Evolutionary conservation across 257 asterid genomes (phyloP).

Genomic region (Prunella vulgaris): DNA sequence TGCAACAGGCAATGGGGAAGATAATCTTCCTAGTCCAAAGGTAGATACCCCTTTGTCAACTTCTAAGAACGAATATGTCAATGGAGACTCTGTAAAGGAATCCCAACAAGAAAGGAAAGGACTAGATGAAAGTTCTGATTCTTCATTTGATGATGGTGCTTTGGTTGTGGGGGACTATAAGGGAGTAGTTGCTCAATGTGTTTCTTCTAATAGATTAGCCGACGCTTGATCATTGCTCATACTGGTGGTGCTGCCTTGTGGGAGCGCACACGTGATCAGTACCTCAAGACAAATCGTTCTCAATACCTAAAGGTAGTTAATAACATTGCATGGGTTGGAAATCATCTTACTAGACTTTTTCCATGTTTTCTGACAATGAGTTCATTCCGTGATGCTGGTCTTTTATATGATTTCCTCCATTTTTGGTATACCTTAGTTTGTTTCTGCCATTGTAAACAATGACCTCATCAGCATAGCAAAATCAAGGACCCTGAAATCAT

Average conservation of each 20-base stretch:
- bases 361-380: background rate
- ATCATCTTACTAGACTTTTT: background rate
- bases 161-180: constrained; percentile 87
- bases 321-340: background rate
- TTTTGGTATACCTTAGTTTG: constrained; percentile 31
- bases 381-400: constrained; percentile 3
- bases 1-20: constrained; percentile 74
- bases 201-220: constrained; percentile 70
- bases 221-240: constrained; percentile 96
- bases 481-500: constrained; percentile 60
- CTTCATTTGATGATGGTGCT: constrained; percentile 80
- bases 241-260: constrained; percentile 73
- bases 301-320: constrained; percentile 68
- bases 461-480: constrained; percentile 73
- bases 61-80: constrained; percentile 38
- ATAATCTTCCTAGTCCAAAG: constrained; percentile 89
- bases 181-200: constrained; percentile 80
- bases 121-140: constrained; percentile 51
- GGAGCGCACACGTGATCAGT: constrained; percentile 81
- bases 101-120: constrained; percentile 42
- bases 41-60: constrained; percentile 55
- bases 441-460: constrained; percentile 71
- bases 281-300: constrained; percentile 64
- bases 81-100: constrained; percentile 40
- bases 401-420: background rate